phyloP scores from a whole-genome alignment of 108 stramenopile genomes.

The Mayamaea pseudoterrestris region DNA sequence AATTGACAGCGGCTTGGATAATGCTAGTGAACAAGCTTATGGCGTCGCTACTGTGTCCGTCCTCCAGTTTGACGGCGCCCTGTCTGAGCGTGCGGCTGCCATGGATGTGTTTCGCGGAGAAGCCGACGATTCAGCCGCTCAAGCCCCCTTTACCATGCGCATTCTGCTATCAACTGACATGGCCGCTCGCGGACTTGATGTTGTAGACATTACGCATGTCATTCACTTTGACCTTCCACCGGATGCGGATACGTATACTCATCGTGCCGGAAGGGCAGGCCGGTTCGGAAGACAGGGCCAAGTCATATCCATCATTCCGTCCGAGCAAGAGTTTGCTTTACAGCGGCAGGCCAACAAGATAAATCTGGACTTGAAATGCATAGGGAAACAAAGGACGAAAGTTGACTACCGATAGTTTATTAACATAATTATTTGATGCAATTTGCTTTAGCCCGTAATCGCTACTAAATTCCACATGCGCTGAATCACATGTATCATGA shows the following conservation, averaged over 20 bases:
- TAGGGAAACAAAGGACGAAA: constrained; percentile 32
- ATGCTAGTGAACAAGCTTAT: too few relatives aligned
- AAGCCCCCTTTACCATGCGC: constrained; percentile 19
- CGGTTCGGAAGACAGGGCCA: constrained; percentile 55
- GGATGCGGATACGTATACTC: constrained; percentile 75
- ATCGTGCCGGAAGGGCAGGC: constrained; percentile 84
- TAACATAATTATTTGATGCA: too few relatives aligned
- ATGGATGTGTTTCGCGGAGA: constrained; percentile 55
- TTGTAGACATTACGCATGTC: constrained; percentile 67
- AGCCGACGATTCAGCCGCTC: constrained; percentile 3
- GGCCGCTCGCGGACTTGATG: constrained; percentile 81
- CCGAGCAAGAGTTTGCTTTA: constrained; percentile 78
- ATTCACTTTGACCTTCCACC: constrained; percentile 79
- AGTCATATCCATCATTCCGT: constrained; percentile 62
- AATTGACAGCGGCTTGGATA: too few relatives aligned
- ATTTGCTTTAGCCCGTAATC: too few relatives aligned
- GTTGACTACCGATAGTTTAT: too few relatives aligned
- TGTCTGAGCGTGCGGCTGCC: constrained; percentile 57
- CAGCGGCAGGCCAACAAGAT: constrained; percentile 53
- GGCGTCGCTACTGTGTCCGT: too few relatives aligned
- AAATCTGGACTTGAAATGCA: constrained; percentile 30
- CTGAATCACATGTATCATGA: too few relatives aligned
- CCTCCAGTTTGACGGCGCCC: constrained; percentile 49
- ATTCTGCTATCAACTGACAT: constrained; percentile 80
- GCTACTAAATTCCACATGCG: too few relatives aligned